These are phyloP conservation scores for Gynochthodes officinalis DNA, from an alignment of 257 asterid genomes.

Conservation along the genomic window DNA sequence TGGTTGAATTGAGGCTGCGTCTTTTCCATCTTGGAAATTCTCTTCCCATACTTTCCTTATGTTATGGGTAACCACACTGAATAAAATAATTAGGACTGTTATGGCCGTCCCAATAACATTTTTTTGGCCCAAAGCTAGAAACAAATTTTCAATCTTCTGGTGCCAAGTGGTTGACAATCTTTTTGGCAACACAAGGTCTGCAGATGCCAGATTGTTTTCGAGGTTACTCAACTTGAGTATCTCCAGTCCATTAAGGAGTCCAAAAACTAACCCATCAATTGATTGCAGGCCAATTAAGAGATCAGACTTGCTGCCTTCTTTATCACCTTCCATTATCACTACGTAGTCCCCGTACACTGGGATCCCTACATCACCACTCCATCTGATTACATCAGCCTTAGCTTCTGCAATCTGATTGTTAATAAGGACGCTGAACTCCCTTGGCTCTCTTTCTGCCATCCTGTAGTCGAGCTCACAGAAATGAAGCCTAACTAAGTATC, in stretches of 20 bases:
- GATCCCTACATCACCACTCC: constrained; percentile 11
- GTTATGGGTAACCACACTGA: not conserved
- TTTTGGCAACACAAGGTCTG: not conserved
- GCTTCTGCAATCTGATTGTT: constrained; percentile 10
- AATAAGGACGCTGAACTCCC: constrained; percentile 3
- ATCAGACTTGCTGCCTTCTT: not conserved
- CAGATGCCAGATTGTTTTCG: constrained; percentile 10
- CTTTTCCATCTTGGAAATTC: not conserved
- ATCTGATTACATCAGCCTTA: not conserved
- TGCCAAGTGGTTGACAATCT: not conserved
- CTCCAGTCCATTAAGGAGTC: constrained; percentile 13
- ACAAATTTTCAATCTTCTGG: not conserved
- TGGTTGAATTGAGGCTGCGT: not conserved
- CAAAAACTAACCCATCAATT: not conserved
- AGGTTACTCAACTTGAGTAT: constrained; percentile 18
- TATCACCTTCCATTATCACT: not conserved
- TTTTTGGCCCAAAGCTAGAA: not conserved
- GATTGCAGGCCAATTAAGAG: constrained; percentile 4
- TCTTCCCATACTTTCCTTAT: not conserved
- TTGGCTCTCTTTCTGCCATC: not conserved
- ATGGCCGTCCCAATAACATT: constrained; percentile 4
- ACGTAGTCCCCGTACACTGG: constrained; percentile 17
- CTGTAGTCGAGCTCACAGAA: not conserved
- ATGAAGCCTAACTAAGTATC: constrained; percentile 17
- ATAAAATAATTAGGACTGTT: not conserved